Conservation (phyloP, 164 flowering plant genomes). For the Vitis cinerea region DNA sequence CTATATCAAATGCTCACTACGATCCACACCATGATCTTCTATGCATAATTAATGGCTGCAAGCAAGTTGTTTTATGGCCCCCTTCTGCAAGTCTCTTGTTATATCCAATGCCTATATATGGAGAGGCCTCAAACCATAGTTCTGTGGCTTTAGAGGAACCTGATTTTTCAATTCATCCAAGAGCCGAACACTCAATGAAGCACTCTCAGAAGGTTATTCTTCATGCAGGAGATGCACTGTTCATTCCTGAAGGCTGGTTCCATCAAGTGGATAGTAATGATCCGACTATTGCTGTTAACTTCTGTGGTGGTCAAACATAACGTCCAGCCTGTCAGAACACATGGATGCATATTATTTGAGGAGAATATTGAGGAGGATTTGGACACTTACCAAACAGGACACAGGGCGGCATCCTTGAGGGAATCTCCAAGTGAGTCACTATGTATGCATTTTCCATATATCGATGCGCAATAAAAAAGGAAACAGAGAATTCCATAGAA, state of each 20-base stretch:
- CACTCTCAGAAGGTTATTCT: slow-evolving; percentile 75
- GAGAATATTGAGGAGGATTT: slow-evolving; percentile 69
- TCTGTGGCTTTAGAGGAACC: slow-evolving; percentile 68
- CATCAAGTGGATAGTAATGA: slow-evolving; percentile 93
- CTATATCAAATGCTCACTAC: slow-evolving; percentile 91
- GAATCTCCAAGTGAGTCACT: too few species aligned
- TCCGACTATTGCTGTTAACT: slow-evolving; percentile 84
- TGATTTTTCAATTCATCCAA: slow-evolving; percentile 65
- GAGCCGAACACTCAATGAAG: slow-evolving; percentile 54
- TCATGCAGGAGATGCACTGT: slow-evolving; percentile 89
- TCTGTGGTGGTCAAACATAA: slow-evolving; percentile 85
- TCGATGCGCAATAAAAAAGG: too few species aligned
- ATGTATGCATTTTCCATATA: too few species aligned
- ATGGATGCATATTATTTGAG: slow-evolving; percentile 96
- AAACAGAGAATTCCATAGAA: too few species aligned
- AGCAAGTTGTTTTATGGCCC: slow-evolving; percentile 91
- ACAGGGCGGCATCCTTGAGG: too few species aligned
- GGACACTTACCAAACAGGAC: too few species aligned
- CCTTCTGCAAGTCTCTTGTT: slow-evolving; percentile 80
- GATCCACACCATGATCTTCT: slow-evolving; percentile 94
- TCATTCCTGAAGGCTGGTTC: slow-evolving; percentile 99
- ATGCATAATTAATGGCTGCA: slow-evolving; percentile 78
- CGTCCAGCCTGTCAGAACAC: slow-evolving; percentile 73
- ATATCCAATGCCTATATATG: slow-evolving; percentile 84
- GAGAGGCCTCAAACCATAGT: slow-evolving; percentile 98